Evolutionary conservation across 2,329 filamentous ascomycete species (phyloP).

Genomic region (Alternaria gaisen): DNA sequence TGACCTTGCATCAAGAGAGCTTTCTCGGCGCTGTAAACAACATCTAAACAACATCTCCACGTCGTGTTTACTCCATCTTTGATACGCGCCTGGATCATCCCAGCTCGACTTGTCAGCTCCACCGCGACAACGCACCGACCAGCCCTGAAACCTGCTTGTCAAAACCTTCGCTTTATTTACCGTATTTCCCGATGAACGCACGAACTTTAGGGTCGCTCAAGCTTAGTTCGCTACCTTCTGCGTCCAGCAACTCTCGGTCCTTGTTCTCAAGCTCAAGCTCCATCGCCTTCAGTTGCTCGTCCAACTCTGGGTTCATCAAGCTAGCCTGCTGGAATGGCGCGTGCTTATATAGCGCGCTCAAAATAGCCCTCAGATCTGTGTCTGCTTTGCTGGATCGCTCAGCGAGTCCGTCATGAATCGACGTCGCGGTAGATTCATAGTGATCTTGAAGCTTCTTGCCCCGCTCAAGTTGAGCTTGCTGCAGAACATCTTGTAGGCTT

Average conservation of each 20-base stretch:
- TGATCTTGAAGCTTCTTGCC: conserved; percentile 48
- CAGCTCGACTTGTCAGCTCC: conserved; percentile 5
- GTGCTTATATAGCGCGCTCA: conserved; percentile 51
- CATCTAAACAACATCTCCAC: background rate
- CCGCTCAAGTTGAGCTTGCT: conserved; percentile 42
- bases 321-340: conserved; percentile 42
- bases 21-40: conserved; percentile 5
- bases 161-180: conserved; percentile 22
- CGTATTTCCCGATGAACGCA: conserved; percentile 46
- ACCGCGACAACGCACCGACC: conserved; percentile 14
- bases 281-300: conserved; percentile 46
- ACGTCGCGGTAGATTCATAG: conserved; percentile 41
- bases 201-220: conserved; percentile 42
- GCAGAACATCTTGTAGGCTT: conserved; percentile 39
- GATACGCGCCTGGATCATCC: conserved; percentile 9
- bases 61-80: conserved; percentile 8
- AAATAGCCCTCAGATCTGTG: conserved; percentile 47
- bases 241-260: conserved; percentile 51
- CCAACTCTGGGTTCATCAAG: conserved; percentile 35
- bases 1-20: background rate
- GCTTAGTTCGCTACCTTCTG: conserved; percentile 43
- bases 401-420: conserved; percentile 45
- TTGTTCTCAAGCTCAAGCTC: conserved; percentile 50
- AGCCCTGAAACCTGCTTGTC: background rate
- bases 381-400: conserved; percentile 51